Evolutionary conservation across 148 eudicot species (phyloP).

Genomic region (Persicaria maculosa): DNA sequence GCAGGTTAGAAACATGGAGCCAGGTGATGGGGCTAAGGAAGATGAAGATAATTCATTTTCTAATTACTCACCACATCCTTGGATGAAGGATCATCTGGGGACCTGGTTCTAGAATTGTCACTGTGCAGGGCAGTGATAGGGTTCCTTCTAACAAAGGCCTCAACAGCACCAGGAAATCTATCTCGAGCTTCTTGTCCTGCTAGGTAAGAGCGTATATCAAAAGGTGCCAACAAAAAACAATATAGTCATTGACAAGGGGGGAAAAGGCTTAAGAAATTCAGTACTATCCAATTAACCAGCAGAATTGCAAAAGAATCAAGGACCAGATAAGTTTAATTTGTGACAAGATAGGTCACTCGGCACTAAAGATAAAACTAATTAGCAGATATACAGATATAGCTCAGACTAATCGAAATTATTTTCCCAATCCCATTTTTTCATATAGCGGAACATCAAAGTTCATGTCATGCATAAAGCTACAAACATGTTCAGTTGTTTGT

Average conservation of each 20-base stretch:
- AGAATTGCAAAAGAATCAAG: not conserved
- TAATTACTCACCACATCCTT: constrained; percentile 55
- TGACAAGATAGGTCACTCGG: not conserved
- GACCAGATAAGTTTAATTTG: too few species aligned
- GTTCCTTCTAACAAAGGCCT: constrained; percentile 65
- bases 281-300: not conserved
- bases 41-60: not conserved
- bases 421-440: not conserved
- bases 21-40: not conserved
- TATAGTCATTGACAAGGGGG: not conserved
- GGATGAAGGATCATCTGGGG: constrained; percentile 49
- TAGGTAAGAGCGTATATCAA: constrained; percentile 8
- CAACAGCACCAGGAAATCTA: constrained; percentile 67
- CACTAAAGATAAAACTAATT: not conserved
- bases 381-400: not conserved
- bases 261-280: not conserved
- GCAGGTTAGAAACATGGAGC: not conserved
- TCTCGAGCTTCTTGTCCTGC: constrained; percentile 66
- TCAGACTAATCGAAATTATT: not conserved
- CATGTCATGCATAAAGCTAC: not conserved
- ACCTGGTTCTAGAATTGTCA: constrained; percentile 54
- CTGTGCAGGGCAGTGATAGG: constrained; percentile 47
- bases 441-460: not conserved
- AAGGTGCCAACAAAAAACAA: not conserved
- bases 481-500: not conserved